A percentile compares a stretch with the other conserved stretches of the same genome.
Conservation (phyloP, 257 asterid genomes). For the Asclepias syriaca region DNA sequence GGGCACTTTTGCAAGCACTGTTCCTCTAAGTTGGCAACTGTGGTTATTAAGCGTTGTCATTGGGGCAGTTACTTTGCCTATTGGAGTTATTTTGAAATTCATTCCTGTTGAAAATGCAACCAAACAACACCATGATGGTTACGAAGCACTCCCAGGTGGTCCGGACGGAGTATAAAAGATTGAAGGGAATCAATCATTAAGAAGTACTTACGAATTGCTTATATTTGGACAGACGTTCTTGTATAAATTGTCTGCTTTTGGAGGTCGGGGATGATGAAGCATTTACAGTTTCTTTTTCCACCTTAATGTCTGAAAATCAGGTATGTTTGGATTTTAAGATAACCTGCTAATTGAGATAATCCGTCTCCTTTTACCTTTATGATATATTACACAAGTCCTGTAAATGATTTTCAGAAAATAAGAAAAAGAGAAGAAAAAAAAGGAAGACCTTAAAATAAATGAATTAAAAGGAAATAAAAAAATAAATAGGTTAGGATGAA, state of each 20-base stretch:
- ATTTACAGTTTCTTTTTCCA: neutral
- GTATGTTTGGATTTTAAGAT: neutral
- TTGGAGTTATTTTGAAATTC: conserved; percentile 72
- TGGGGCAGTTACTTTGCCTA: conserved; percentile 61
- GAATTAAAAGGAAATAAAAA: neutral
- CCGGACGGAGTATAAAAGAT: conserved; percentile 32
- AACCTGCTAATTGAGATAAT: neutral
- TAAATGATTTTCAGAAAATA: neutral
- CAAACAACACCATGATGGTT: conserved; percentile 67
- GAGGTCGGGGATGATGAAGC: neutral
- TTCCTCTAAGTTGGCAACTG: conserved; percentile 72
- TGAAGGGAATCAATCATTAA: neutral
- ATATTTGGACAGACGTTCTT: neutral
- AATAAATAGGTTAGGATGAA: neutral
- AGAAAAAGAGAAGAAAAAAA: too few relatives aligned
- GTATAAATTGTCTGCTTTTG: neutral
- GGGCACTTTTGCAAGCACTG: conserved; percentile 91
- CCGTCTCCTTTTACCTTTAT: neutral
- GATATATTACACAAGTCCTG: neutral
- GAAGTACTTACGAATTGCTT: neutral
- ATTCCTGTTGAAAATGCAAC: conserved; percentile 49
- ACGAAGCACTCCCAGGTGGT: conserved; percentile 54
- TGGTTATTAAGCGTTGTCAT: conserved; percentile 63
- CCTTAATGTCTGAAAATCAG: neutral
- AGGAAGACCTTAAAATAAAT: neutral